Base-by-base conservation (phyloP, 169 alveolate species). In the Eimeria tenella region DNA sequence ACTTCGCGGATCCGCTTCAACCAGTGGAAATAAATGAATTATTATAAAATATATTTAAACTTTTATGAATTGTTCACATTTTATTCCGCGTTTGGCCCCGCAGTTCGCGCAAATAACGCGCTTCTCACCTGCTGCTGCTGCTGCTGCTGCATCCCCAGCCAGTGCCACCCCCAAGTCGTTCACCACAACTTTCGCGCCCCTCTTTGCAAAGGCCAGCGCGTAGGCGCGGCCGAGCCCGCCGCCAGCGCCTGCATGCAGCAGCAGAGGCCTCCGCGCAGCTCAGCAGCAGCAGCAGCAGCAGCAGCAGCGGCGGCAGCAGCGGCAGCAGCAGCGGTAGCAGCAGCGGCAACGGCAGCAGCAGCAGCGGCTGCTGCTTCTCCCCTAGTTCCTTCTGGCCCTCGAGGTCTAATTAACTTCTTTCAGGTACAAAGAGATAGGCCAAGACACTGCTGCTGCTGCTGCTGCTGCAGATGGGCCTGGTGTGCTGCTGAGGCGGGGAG, bases 121-220 rank as follows among this genome's bases (percentile, higher is more conserved):
- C 42, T 4, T 4, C 73, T 52, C 49, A 91, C 92, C 50, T 60
- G 21, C 91, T 15, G 42, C 49, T 49, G 19, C n/a, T n/a, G n/a
- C n/a, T n/a, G n/a, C 91, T 62, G 65, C 94, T 89, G 63, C 98
- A 97, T 55, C 96, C 60, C 98, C 99, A 15, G 70, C 86, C 21
- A 94, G 89, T 25, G 97, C 86, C 3, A 96, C 97, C 3, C 99
- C 99, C n/a, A 96, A 88, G 62, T 98, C 99, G 90, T 98, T 97
- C 58, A 97, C 98, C 4, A 97, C 97, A 1, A 98, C 98, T 94
- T 98, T 98, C 10, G 98, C 98, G 42, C 99, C 99, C 89, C 97
- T 90, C 5, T 90, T 19, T 55, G 98, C 98, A 71, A 97, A 96
- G 81, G 88, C 95, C 0, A 96, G 96, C 23, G 99, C 99, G 89